Percentiles rank a stretch among this genome's conserved stretches.
phyloP scores from a whole-genome alignment of 176 grass and related monocot genomes.

The Triticum aestivum region IWGSC_CS_RefSeq_v2.1 NC_057806.1:685405929-685406428 shows the following conservation, averaged over 20 bases:
- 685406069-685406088: conserved; percentile 81
- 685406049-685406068: conserved; percentile 68
- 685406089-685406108: conserved; percentile 98
- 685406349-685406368: conserved; percentile 69
- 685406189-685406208: conserved; percentile 81
- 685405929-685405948: conserved; percentile 88
- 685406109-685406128: conserved; percentile 38
- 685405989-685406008: conserved; percentile 84
- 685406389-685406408: not conserved
- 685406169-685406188: conserved; percentile 88
- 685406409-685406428: not conserved
- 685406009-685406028: conserved; percentile 74
- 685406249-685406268: conserved; percentile 73
- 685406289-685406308: conserved; percentile 40
- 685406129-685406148: conserved; percentile 75
- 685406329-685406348: conserved; percentile 92
- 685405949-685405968: conserved; percentile 80
- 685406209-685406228: conserved; percentile 74
- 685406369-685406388: too few relatives aligned
- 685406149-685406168: conserved; percentile 75
- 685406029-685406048: conserved; percentile 54
- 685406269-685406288: conserved; percentile 63
- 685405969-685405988: conserved; percentile 76
- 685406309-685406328: conserved; percentile 77
- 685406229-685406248: conserved; percentile 67